phyloP scores from a whole-genome alignment of 2,329 filamentous ascomycete genomes.

The Fusarium chaquense region DNA sequence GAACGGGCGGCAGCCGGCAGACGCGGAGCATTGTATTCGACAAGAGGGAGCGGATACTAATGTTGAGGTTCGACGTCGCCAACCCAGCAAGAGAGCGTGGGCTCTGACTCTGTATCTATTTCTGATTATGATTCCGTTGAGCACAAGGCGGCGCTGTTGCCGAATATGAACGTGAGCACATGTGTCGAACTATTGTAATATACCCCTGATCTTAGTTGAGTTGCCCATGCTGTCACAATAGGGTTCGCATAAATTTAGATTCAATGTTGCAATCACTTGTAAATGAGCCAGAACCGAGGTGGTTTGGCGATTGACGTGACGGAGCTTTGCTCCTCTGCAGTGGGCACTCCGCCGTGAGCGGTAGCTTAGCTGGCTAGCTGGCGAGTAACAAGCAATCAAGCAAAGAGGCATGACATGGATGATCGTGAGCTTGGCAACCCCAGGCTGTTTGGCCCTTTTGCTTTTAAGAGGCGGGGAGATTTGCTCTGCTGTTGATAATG shows the following conservation, averaged over 20 bases:
- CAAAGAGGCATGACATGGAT: conserved; percentile 17
- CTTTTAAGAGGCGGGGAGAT: conserved; percentile 39
- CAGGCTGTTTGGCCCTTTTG: conserved; percentile 39
- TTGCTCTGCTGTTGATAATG: conserved; percentile 35
- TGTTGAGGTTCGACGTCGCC: conserved; percentile 29
- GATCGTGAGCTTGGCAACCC: conserved; percentile 38
- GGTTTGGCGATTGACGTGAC: conserved; percentile 26
- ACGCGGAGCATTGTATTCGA: conserved; percentile 23
- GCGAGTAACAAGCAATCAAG: conserved; percentile 11
- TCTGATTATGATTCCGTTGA: not conserved
- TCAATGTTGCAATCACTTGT: conserved; percentile 26
- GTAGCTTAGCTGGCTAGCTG: conserved; percentile 12
- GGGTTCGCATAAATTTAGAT: conserved; percentile 27
- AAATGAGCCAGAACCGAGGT: conserved; percentile 26
- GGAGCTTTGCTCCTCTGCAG: conserved; percentile 19
- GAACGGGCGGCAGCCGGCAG: conserved; percentile 23
- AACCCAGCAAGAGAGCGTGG: conserved; percentile 17
- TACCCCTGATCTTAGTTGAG: conserved; percentile 33
- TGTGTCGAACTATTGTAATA: conserved; percentile 13
- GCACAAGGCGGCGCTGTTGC: conserved; percentile 33
- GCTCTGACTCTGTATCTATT: not conserved
- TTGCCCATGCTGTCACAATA: conserved; percentile 27
- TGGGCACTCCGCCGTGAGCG: not conserved
- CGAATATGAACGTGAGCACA: conserved; percentile 24
- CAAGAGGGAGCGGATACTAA: conserved; percentile 11